Evolutionary conservation across 1,284 basidiomycete species (phyloP).

Genomic region (Takashimella tepidaria): DNA sequence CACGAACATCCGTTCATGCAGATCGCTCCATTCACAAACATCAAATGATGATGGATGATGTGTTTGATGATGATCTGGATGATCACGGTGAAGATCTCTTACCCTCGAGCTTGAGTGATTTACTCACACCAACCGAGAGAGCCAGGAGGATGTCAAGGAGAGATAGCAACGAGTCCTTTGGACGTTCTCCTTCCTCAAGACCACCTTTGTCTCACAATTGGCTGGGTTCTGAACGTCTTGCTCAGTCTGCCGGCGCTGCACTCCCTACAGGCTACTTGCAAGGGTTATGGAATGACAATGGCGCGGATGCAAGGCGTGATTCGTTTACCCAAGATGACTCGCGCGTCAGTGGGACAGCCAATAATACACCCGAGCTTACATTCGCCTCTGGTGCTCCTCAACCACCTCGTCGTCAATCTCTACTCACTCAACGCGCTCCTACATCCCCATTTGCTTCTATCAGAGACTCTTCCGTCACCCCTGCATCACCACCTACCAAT

Average conservation of each 20-base stretch:
- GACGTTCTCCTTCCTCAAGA: constrained; percentile 22
- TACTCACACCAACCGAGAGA: constrained; percentile 77
- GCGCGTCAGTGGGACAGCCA: neutral
- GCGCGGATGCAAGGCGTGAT: constrained; percentile 32
- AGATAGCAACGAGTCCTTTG: constrained; percentile 37
- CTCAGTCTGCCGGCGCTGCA: constrained; percentile 44
- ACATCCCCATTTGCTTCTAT: neutral
- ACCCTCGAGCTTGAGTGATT: constrained; percentile 76
- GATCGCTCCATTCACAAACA: neutral
- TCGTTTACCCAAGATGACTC: neutral
- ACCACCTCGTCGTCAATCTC: constrained; percentile 22
- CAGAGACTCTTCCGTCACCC: constrained; percentile 3
- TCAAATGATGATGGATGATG: constrained; percentile 21
- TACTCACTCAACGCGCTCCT: constrained; percentile 28
- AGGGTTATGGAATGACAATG: constrained; percentile 42
- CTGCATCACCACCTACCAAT: constrained; percentile 4
- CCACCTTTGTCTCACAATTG: constrained; percentile 19
- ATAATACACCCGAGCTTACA: constrained; percentile 18
- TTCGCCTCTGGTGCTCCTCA: constrained; percentile 27
- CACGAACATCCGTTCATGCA: constrained; percentile 3
- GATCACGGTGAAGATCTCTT: constrained; percentile 81
- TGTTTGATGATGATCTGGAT: constrained; percentile 30
- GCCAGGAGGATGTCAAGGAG: constrained; percentile 67
- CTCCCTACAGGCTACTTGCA: constrained; percentile 39
- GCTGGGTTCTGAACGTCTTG: constrained; percentile 30